Conservation (phyloP, 1,139 yeast genomes). For the Yamadazyma songkhlaensis region DNA sequence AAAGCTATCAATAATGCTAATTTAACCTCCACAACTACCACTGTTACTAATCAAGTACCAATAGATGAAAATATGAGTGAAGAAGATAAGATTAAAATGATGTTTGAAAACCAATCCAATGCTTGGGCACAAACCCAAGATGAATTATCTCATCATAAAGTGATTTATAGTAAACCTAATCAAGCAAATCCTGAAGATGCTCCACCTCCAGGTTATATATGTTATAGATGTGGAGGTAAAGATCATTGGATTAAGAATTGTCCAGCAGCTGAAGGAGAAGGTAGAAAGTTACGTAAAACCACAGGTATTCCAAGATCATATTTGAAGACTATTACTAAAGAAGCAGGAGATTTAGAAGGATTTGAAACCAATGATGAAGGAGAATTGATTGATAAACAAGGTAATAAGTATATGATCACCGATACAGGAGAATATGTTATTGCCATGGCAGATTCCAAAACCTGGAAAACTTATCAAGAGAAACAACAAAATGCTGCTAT, state of each 20-base stretch:
- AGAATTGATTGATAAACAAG: slow-evolving; percentile 56
- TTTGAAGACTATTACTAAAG: slow-evolving; percentile 67
- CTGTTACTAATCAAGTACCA: slow-evolving; percentile 15
- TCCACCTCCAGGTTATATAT: slow-evolving; percentile 94
- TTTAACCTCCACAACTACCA: slow-evolving; percentile 15
- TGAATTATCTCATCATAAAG: slow-evolving; percentile 74
- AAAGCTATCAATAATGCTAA: slow-evolving; percentile 28
- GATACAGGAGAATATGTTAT: slow-evolving; percentile 95
- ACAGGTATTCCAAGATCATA: slow-evolving; percentile 97
- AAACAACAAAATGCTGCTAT: slow-evolving; percentile 53
- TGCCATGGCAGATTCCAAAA: slow-evolving; percentile 88
- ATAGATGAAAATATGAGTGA: slow-evolving; percentile 54
- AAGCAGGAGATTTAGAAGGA: slow-evolving; percentile 53
- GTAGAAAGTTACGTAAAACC: slow-evolving; percentile 83
- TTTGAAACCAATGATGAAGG: slow-evolving; percentile 44
- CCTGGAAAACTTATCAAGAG: slow-evolving; percentile 87
- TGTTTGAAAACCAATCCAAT: slow-evolving; percentile 90
- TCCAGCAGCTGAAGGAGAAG: slow-evolving; percentile 92
- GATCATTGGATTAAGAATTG: slow-evolving; percentile 97
- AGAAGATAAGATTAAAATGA: slow-evolving; percentile 82
- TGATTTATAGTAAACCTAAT: slow-evolving; percentile 53
- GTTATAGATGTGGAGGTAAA: slow-evolving; percentile 94
- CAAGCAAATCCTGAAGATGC: slow-evolving; percentile 54
- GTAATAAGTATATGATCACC: slow-evolving; percentile 76
- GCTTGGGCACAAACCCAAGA: slow-evolving; percentile 96